Evolutionary conservation across 73 alveolate genomes (phyloP), one percentile per base, ranked within the genome.

Genomic region (Paramecium sonneborni): DNA sequence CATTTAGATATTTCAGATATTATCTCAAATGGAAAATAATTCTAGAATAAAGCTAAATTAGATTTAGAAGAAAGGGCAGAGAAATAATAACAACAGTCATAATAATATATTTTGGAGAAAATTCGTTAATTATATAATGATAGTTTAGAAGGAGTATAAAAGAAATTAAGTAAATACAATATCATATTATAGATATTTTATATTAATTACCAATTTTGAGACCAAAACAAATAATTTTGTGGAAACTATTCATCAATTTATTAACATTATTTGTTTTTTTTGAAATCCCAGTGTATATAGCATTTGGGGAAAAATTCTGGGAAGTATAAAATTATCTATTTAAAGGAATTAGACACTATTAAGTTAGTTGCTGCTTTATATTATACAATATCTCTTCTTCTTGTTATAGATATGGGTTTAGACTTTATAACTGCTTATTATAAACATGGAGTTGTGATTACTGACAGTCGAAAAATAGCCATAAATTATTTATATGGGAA

Each of bases 341-440:
- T 74, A 0, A 15, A 21, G 37, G 23, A 24, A 32, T 35, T 28
- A 6, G 12, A 32, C 3, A 15, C 67, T 32, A 11, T 11, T 5
- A 1, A 74, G 41, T 8, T 8, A 34, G 87, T 52, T 18, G 87
- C 56, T 18, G 32, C 37, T 14, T 74, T 74, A 38, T 74, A 30
- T 35, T 74, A 74, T 8, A 14, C 67, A 74, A 21, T 74, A 35
- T 35, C 37, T 3, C 37, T 38, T 35, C 15, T 74, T 15, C 46
- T 74, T 30, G 37, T 74, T 0, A 43, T 74, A 14, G 87, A 74
- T 43, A 74, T 74, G 87, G 62, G 35, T 14, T 35, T 74, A 37
- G 87, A 74, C 15, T 74, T 74, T 43, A 43, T 74, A 14, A 74
- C 87, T 2, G 87, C 87, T 15, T 74, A 74, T 38, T 74, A 74